Evolutionary conservation across 176 grass and related monocot species (phyloP).

Genomic region (Triticum timopheevii): DNA sequence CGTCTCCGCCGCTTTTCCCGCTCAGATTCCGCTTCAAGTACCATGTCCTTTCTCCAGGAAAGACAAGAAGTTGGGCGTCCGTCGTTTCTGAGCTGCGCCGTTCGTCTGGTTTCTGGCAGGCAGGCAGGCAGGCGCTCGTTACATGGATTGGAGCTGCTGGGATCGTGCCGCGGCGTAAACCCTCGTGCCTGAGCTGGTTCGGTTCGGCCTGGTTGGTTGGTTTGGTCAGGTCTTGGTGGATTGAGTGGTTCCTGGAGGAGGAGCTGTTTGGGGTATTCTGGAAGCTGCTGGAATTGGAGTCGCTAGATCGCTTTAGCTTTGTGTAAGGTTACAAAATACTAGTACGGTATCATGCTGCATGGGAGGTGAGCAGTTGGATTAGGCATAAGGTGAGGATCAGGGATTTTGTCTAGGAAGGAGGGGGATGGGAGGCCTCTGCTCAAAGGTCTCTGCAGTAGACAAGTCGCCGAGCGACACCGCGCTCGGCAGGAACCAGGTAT

Average conservation of each 20-base stretch:
- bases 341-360: neutral
- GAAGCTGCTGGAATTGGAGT: conserved; percentile 1
- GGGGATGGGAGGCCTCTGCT: conserved; percentile 84
- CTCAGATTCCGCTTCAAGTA: neutral
- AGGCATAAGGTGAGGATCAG: conserved; percentile 19
- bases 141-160: conserved; percentile 37
- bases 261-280: conserved; percentile 3
- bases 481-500: conserved; percentile 41
- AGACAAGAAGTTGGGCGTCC: neutral
- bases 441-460: conserved; percentile 75
- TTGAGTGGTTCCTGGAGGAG: neutral
- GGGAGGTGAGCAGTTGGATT: conserved; percentile 20
- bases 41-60: neutral
- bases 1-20: neutral
- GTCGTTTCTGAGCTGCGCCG: neutral
- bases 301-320: neutral
- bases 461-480: conserved; percentile 87
- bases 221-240: neutral
- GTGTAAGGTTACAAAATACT: neutral
- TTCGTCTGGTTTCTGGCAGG: conserved; percentile 4
- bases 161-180: neutral
- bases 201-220: neutral
- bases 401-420: neutral
- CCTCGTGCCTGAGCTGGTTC: neutral
- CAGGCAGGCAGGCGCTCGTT: conserved; percentile 32